These are phyloP conservation scores for Pyrenophora tritici-repentis DNA, from an alignment of 2,329 filamentous ascomycete species.

Conservation along the genomic window DNA sequence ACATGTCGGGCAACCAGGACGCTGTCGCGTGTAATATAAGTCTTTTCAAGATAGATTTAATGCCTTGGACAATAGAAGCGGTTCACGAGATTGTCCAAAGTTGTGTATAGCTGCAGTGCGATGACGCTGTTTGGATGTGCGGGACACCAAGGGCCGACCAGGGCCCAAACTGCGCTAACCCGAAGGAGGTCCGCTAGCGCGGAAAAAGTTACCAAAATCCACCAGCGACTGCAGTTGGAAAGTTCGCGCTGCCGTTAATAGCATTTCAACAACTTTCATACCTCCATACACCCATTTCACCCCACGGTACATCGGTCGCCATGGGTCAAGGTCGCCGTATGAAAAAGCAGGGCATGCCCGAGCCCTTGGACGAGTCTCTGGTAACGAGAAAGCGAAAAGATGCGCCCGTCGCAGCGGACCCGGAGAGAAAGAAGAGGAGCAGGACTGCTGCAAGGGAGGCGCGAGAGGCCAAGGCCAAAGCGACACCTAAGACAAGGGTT, in stretches of 20 bases:
- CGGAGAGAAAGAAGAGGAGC: conserved; percentile 62
- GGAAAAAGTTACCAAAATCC: conserved; percentile 24
- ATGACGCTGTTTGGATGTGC: conserved; percentile 39
- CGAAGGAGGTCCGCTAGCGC: conserved; percentile 18
- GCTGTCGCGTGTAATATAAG: neutral
- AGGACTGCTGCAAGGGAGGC: conserved; percentile 52
- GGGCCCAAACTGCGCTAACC: conserved; percentile 6
- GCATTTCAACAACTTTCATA: conserved; percentile 4
- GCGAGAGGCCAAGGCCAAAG: conserved; percentile 28
- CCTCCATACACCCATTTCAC: neutral
- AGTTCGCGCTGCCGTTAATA: conserved; percentile 17
- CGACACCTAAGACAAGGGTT: conserved; percentile 20
- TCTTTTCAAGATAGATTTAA: no score
- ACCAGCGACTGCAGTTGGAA: conserved; percentile 26
- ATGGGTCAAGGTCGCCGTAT: conserved; percentile 93
- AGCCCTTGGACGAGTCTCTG: conserved; percentile 75
- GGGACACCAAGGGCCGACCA: conserved; percentile 16
- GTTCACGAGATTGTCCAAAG: neutral
- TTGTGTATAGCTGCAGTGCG: conserved; percentile 13
- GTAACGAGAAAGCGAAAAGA: conserved; percentile 87
- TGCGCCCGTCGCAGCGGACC: conserved; percentile 59
- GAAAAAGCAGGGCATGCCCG: conserved; percentile 91
- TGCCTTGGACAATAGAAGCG: no score
- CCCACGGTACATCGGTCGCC: conserved; percentile 15
- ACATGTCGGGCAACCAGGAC: conserved; percentile 32